A percentile compares a stretch with the other conserved stretches of the same genome.
Evolutionary conservation across 148 eudicot genomes (phyloP).

Genomic region (Talinum fruticosum): DNA sequence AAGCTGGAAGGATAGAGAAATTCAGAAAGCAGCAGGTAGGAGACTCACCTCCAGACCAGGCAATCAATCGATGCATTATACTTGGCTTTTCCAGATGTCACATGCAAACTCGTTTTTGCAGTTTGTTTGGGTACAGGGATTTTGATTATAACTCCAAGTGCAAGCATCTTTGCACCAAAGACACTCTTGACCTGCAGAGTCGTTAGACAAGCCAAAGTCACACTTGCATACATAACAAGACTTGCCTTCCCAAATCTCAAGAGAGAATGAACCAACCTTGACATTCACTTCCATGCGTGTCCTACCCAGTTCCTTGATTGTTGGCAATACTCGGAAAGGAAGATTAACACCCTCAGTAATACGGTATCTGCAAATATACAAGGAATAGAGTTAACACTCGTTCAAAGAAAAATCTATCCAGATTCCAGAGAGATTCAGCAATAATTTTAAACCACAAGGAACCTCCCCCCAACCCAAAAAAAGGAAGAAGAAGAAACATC

Average conservation of each 20-base stretch:
- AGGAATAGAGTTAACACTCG: not conserved
- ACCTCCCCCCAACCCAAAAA: not conserved
- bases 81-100: conserved; percentile 95
- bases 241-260: too few species aligned
- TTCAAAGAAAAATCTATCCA: not conserved
- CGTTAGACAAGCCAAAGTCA: conserved; percentile 14
- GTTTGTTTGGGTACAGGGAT: conserved; percentile 99
- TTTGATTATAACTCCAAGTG: conserved; percentile 93
- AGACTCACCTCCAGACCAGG: conserved; percentile 99
- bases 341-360: conserved; percentile 99
- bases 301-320: conserved; percentile 94
- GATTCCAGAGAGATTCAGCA: not conserved
- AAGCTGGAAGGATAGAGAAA: too few species aligned
- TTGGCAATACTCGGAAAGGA: conserved; percentile 95
- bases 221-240: not conserved
- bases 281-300: conserved; percentile 99
- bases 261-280: conserved; percentile 56
- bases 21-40: too few species aligned
- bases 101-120: conserved; percentile 96
- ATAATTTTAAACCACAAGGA: too few species aligned
- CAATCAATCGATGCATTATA: conserved; percentile 91
- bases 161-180: conserved; percentile 97
- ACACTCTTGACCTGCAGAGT: conserved; percentile 87
- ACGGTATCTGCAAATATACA: conserved; percentile 56
- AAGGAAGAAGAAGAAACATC: not conserved